These are phyloP conservation scores for Penicillium sp. DNA, from an alignment of 2,329 filamentous ascomycete species.

Conservation along the genomic window DNA sequence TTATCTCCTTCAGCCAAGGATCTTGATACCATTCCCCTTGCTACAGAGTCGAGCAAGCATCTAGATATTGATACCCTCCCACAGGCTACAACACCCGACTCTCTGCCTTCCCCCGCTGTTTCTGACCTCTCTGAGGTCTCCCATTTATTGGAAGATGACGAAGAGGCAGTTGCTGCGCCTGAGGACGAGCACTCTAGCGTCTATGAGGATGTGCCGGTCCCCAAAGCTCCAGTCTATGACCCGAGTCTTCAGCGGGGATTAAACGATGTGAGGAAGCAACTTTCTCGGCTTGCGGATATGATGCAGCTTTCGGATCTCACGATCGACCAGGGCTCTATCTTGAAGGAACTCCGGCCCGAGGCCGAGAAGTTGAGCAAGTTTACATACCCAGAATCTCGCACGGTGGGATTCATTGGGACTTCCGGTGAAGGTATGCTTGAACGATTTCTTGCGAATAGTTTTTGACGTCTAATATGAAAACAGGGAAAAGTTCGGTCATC, in stretches of 20 bases:
- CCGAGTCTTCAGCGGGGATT: background rate
- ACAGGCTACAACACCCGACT: no score
- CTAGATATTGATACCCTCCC: no score
- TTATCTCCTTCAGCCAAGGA: no score
- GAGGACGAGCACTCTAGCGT: background rate
- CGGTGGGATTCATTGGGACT: conserved; percentile 10
- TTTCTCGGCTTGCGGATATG: background rate
- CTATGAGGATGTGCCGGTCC: background rate
- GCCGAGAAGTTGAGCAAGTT: background rate
- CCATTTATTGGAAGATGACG: background rate
- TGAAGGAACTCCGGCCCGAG: background rate
- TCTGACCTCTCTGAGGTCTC: background rate
- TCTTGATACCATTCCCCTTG: no score
- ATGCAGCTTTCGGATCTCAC: background rate
- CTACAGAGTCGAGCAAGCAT: no score
- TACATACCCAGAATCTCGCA: conserved; percentile 2
- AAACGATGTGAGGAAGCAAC: background rate
- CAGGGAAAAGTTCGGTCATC: conserved; percentile 13
- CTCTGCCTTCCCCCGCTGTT: background rate
- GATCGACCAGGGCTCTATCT: background rate
- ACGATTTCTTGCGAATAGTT: background rate
- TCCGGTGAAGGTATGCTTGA: conserved; percentile 2
- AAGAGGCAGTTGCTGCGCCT: background rate
- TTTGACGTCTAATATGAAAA: background rate
- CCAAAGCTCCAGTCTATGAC: background rate